Evolutionary conservation across 2,329 filamentous ascomycete species (phyloP).

Genomic region (Aspergillus brasiliensis): DNA sequence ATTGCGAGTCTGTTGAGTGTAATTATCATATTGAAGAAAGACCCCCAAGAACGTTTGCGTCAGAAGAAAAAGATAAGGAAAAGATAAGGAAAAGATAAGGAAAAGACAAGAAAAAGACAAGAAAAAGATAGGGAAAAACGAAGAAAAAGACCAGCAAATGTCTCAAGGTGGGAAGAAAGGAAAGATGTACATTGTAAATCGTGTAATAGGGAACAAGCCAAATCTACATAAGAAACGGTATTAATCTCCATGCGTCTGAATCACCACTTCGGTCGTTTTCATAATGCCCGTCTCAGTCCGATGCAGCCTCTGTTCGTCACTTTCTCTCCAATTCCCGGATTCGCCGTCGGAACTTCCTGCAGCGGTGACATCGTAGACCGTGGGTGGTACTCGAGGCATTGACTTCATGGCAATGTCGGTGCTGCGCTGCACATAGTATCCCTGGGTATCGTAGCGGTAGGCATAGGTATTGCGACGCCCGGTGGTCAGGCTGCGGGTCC

Average conservation of each 20-base stretch:
- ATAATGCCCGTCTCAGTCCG: neutral
- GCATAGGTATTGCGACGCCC: slow-evolving; percentile 7
- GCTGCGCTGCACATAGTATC: slow-evolving; percentile 5
- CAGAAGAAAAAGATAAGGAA: too few relatives aligned
- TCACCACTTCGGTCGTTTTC: slow-evolving; percentile 6
- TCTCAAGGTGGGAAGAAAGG: too few relatives aligned
- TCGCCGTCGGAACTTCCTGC: neutral
- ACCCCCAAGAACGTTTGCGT: too few relatives aligned
- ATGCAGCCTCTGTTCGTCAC: slow-evolving; percentile 4
- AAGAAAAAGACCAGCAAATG: too few relatives aligned
- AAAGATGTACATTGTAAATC: too few relatives aligned
- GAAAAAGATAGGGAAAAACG: too few relatives aligned
- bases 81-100: too few relatives aligned
- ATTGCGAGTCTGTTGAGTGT: too few relatives aligned
- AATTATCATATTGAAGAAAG: too few relatives aligned
- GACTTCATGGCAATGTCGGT: slow-evolving; percentile 2
- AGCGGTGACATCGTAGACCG: neutral
- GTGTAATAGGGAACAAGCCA: neutral
- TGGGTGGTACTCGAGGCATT: neutral
- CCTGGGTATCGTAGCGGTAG: slow-evolving; percentile 7
- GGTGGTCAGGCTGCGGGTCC: slow-evolving; percentile 14
- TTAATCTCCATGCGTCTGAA: neutral
- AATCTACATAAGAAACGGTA: neutral
- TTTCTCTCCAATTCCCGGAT: neutral
- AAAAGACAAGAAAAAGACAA: too few relatives aligned